Base-by-base conservation (phyloP, 78 protist genomes). In the Dictyostelium purpureum region DNA sequence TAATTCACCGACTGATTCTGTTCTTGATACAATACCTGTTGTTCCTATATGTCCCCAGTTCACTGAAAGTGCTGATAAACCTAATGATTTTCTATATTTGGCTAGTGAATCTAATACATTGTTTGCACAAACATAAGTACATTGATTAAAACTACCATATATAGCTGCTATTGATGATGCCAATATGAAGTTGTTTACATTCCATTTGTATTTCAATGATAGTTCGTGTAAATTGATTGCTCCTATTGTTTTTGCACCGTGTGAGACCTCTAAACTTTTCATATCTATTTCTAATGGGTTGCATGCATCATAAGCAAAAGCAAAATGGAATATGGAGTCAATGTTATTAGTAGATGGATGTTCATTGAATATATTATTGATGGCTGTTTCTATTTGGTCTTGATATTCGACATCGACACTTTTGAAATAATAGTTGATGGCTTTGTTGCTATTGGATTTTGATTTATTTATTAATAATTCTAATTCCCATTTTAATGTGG, bases 121-220 rank as follows among this genome's bases (percentile, higher is more conserved):
- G 88, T 91, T 95, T 52, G 96, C 94, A 28, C 90, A 82, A 10
- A 94, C 77, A 77, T 95, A 95, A 40, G 77, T 24, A n/a, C 90
- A 57, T 69, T 90, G 96, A n/a, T 85, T 93, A 6, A 43, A 31
- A 40, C 66, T 24, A 10, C 94, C 94, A 0, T 77, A 61, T 7
- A 82, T 51, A 11, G 73, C 47, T 18, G 43, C 75, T 28, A 91
- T 47, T 10, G 95, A 80, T 2, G 95, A 90, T n/a, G 63, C 43
- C 28, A 88, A 26, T 33, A 95, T 26, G 35, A 89, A 88, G 37
- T 79, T n/a, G 12, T 31, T 76, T 45, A 74, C n/a, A 18, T 77
- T n/a, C 40, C 45, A 42, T 19, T 47, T 21, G 19, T 65, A 33
- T 35, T 45, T 40, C 21, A 79, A 33, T 5, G 74, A 69, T 2